Evolutionary conservation across 257 asterid species (phyloP).

Genomic region (Fraxinus anomala): DNA sequence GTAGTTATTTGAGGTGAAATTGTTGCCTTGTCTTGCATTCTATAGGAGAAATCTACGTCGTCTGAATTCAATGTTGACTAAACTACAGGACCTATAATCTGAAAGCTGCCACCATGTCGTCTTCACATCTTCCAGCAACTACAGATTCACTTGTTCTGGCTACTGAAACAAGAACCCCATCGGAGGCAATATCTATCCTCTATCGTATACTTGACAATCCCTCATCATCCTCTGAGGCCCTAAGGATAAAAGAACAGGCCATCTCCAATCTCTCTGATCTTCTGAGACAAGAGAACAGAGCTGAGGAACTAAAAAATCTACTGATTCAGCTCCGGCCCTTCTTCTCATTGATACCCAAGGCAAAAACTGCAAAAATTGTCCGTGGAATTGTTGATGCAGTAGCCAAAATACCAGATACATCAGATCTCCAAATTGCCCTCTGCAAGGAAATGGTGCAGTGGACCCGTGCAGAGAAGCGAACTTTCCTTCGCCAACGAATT

Average conservation of each 20-base stretch:
- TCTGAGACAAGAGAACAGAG: conserved; percentile 55
- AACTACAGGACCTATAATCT: conserved; percentile 25
- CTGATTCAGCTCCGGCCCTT: conserved; percentile 50
- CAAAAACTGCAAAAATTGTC: conserved; percentile 71
- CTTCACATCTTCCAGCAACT: conserved; percentile 43
- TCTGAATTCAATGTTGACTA: background rate
- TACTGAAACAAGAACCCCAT: conserved; percentile 49
- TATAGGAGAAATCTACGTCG: background rate
- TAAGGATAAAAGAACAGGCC: conserved; percentile 56
- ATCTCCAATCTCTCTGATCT: conserved; percentile 53
- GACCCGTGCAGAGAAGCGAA: conserved; percentile 60
- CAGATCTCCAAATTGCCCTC: conserved; percentile 59
- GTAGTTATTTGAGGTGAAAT: background rate
- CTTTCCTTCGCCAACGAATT: conserved; percentile 62
- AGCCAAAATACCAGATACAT: conserved; percentile 61
- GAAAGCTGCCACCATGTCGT: conserved; percentile 41
- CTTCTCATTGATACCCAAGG: conserved; percentile 65
- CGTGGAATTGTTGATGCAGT: conserved; percentile 54
- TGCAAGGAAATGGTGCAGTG: conserved; percentile 67
- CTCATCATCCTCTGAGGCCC: conserved; percentile 58
- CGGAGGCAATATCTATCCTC: conserved; percentile 55
- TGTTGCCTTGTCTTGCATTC: background rate
- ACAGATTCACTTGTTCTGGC: conserved; percentile 48
- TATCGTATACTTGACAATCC: conserved; percentile 49
- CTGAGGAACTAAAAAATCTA: conserved; percentile 52